These are phyloP conservation scores for Croton laevigatus DNA, from an alignment of 441 rosid genomes.

Conservation along the genomic window DNA sequence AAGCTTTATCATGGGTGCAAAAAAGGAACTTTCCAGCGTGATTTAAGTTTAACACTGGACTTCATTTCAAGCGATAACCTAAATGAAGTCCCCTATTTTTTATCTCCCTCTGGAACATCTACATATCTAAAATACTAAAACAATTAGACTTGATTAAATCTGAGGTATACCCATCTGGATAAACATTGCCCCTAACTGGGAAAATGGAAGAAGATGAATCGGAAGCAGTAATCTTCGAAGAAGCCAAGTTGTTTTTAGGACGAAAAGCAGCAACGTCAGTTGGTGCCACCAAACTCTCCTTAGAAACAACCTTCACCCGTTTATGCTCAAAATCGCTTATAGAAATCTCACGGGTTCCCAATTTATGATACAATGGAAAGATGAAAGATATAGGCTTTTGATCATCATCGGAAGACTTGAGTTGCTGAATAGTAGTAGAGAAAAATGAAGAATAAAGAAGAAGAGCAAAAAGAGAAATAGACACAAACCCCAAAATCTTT, in stretches of 20 bases:
- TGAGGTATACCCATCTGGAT: constrained; percentile 73
- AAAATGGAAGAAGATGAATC: constrained; percentile 57
- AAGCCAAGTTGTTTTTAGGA: constrained; percentile 30
- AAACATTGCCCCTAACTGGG: constrained; percentile 74
- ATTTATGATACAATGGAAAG: constrained; percentile 71
- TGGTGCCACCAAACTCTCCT: constrained; percentile 31
- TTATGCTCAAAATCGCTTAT: constrained; percentile 42
- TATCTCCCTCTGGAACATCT: neutral
- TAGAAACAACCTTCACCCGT: constrained; percentile 46
- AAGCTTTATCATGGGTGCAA: constrained; percentile 10
- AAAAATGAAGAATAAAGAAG: constrained; percentile 40
- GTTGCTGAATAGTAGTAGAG: constrained; percentile 38
- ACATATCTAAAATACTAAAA: neutral
- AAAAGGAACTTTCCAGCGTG: neutral
- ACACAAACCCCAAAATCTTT: constrained; percentile 44
- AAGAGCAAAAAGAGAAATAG: constrained; percentile 55
- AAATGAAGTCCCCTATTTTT: constrained; percentile 8
- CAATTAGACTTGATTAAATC: constrained; percentile 8
- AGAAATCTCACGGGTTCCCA: constrained; percentile 34
- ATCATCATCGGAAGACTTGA: constrained; percentile 36
- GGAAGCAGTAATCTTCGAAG: constrained; percentile 34
- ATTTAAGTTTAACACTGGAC: neutral
- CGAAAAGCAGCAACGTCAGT: constrained; percentile 29
- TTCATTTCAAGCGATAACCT: neutral
- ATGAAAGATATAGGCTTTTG: constrained; percentile 43